Conservation (phyloP, 2,329 filamentous ascomycete genomes). For the Aspergillus pseudonomiae region DNA sequence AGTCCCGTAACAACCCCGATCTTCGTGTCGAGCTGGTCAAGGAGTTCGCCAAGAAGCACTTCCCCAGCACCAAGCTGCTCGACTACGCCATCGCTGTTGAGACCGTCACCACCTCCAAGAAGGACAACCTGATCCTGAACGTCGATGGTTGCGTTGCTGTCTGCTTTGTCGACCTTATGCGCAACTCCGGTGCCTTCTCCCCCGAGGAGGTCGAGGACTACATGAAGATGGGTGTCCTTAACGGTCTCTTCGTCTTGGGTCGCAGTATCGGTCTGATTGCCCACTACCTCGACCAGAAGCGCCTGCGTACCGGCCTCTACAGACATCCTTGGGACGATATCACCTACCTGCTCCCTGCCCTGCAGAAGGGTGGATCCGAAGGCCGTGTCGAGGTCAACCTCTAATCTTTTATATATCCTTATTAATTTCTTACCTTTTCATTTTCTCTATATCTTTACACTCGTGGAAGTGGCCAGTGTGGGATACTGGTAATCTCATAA, state of each 20-base stretch:
- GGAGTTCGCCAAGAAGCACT: constrained; percentile 96
- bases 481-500: constrained; percentile 25
- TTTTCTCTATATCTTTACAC: constrained; percentile 15
- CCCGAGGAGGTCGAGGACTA: constrained; percentile 97
- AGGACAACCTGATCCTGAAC: constrained; percentile 99
- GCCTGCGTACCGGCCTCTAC: constrained; percentile 96
- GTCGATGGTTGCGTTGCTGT: constrained; percentile 97
- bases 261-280: constrained; percentile 98
- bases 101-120: constrained; percentile 98
- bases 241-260: constrained; percentile 98
- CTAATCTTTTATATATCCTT: constrained; percentile 45
- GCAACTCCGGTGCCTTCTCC: constrained; percentile 97
- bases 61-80: constrained; percentile 96
- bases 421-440: constrained; percentile 26
- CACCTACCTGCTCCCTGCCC: constrained; percentile 86
- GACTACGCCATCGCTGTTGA: constrained; percentile 98
- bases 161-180: constrained; percentile 96
- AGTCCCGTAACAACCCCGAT: constrained; percentile 99
- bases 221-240: constrained; percentile 97
- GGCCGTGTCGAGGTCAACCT: constrained; percentile 88
- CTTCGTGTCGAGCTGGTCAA: constrained; percentile 99
- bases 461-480: constrained; percentile 18
- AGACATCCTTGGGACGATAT: constrained; percentile 99
- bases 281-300: constrained; percentile 99
- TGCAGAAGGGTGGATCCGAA: constrained; percentile 74